phyloP scores from a whole-genome alignment of 768 basidiomycete species.

The Mycena rebaudengoi region DNA sequence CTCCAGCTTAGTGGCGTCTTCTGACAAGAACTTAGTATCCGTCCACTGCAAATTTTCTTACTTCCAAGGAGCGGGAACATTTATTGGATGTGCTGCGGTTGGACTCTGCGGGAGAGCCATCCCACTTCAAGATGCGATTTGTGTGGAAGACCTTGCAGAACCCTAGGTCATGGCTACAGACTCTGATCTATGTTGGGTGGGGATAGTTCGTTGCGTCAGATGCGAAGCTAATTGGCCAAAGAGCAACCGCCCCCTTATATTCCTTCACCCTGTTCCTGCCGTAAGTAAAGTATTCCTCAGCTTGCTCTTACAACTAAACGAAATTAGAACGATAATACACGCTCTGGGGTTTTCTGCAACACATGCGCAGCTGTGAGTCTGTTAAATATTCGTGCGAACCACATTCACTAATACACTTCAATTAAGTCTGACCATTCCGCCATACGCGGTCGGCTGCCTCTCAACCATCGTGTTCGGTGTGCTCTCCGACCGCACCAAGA shows the following conservation, averaged over 20 bases:
- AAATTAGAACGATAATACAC: constrained; percentile 36
- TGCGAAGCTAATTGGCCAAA: neutral
- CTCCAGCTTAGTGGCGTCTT: no score
- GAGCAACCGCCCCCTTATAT: constrained; percentile 35
- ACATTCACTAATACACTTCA: neutral
- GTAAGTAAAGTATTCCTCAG: neutral
- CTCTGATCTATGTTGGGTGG: constrained; percentile 39
- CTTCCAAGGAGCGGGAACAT: constrained; percentile 41
- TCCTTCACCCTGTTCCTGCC: constrained; percentile 48
- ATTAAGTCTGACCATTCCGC: constrained; percentile 42
- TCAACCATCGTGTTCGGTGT: constrained; percentile 39
- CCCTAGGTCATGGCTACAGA: constrained; percentile 38
- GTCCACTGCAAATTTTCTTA: constrained; percentile 53
- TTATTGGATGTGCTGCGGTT: constrained; percentile 36
- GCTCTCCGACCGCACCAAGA: constrained; percentile 40
- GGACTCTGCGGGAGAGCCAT: constrained; percentile 39
- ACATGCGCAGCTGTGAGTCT: constrained; percentile 39
- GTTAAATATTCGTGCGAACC: neutral
- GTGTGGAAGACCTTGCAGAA: constrained; percentile 43
- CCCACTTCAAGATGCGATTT: constrained; percentile 42
- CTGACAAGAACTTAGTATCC: constrained; percentile 44
- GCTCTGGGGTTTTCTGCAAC: constrained; percentile 53
- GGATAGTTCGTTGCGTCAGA: neutral
- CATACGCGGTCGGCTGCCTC: constrained; percentile 40
- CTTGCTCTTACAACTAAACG: neutral